phyloP scores from a whole-genome alignment of 164 flowering plant genomes.

The Malania oleifera region DNA sequence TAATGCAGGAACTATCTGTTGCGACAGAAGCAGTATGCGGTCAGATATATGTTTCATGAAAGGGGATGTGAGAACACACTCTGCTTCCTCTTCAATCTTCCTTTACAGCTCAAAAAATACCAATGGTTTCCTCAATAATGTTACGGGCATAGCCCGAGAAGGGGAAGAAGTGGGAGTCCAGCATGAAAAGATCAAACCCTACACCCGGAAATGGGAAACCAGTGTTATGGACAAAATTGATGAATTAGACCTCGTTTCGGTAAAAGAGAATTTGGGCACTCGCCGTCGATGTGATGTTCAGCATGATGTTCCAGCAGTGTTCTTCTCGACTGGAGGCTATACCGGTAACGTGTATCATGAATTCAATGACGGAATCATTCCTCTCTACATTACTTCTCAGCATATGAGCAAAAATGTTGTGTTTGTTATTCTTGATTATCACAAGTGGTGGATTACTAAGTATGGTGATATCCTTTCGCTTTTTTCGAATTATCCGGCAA shows the following conservation, averaged over 20 bases:
- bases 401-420: constrained; percentile 65
- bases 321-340: constrained; percentile 92
- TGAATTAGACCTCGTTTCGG: constrained; percentile 47
- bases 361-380: constrained; percentile 88
- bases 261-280: constrained; percentile 9
- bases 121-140: constrained; percentile 3
- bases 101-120: constrained; percentile 36
- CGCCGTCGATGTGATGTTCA: constrained; percentile 50
- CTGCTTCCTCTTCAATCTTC: constrained; percentile 59
- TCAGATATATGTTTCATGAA: constrained; percentile 77
- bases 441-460: constrained; percentile 79
- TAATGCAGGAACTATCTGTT: constrained; percentile 60
- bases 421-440: constrained; percentile 81
- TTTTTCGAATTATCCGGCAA: constrained; percentile 62
- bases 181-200: constrained; percentile 73
- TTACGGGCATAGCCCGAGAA: not conserved
- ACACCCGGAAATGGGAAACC: constrained; percentile 91
- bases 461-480: constrained; percentile 60
- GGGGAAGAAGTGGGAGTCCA: constrained; percentile 19
- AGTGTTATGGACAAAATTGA: constrained; percentile 66
- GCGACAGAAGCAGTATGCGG: constrained; percentile 68
- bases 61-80: constrained; percentile 82
- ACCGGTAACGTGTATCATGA: constrained; percentile 95
- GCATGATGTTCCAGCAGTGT: constrained; percentile 76
- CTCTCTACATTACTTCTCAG: constrained; percentile 80